Percentiles rank a stretch among this genome's conserved stretches.
Evolutionary conservation across 225 moss, liverwort and hornwort species (phyloP).

Genomic region (Antitrichia curtipendula): DNA sequence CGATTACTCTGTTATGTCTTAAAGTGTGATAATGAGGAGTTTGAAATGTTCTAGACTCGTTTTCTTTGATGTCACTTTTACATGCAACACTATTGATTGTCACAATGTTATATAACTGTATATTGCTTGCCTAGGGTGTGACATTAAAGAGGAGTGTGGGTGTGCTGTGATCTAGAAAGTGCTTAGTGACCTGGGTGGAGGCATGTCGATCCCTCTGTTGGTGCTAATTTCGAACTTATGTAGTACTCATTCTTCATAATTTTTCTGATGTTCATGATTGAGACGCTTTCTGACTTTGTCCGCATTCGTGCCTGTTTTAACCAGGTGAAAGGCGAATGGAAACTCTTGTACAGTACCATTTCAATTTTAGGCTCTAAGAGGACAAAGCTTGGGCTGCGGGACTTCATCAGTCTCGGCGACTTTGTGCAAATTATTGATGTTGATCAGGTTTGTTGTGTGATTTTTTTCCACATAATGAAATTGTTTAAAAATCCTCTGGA

Average conservation of each 20-base stretch:
- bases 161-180: not conserved
- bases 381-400: conserved; percentile 80
- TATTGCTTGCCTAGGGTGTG: not conserved
- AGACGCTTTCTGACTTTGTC: not conserved
- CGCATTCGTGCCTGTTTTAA: not conserved
- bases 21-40: not conserved
- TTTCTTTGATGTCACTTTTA: not conserved
- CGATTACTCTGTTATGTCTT: not conserved
- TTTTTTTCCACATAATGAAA: not conserved
- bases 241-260: not conserved
- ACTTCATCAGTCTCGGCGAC: conserved; percentile 66
- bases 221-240: not conserved
- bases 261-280: not conserved
- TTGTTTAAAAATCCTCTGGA: not conserved
- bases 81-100: not conserved
- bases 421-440: conserved; percentile 76
- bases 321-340: conserved; percentile 85
- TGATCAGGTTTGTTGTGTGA: conserved; percentile 40
- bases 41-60: not conserved
- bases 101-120: not conserved
- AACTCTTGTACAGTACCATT: conserved; percentile 80
- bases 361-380: conserved; percentile 72
- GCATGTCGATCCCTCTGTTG: not conserved
- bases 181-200: not conserved
- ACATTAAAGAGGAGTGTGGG: not conserved